Conservation (phyloP, 768 basidiomycete genomes). For the Pleurotus sapidus region DNA sequence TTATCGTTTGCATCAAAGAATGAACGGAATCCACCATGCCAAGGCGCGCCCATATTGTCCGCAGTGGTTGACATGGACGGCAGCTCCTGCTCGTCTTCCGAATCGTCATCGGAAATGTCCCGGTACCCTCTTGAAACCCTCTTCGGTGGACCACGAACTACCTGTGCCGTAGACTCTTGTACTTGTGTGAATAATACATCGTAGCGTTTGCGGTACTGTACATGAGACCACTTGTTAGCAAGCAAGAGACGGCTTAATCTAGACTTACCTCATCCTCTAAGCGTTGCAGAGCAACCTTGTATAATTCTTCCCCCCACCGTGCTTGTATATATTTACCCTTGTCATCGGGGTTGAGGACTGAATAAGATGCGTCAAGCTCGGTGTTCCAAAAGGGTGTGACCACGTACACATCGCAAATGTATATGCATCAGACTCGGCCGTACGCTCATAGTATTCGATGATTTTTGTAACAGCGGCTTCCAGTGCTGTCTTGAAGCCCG, state of each 20-base stretch:
- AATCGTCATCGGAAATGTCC: neutral
- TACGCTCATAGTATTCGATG: constrained; percentile 22
- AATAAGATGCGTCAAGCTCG: neutral
- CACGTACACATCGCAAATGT: constrained; percentile 22
- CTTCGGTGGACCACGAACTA: neutral
- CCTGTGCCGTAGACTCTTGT: neutral
- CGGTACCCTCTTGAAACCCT: neutral
- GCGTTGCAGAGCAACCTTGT: neutral
- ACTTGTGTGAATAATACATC: neutral
- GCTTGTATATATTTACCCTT: constrained; percentile 7
- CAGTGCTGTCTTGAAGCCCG: constrained; percentile 15
- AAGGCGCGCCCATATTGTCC: neutral
- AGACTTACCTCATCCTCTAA: constrained; percentile 6
- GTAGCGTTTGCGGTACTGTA: neutral
- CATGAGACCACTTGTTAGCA: neutral
- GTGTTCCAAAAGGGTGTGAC: neutral
- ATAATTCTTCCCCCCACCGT: constrained; percentile 4
- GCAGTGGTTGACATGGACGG: neutral
- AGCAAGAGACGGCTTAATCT: neutral
- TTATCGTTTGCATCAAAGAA: neutral
- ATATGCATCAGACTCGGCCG: constrained; percentile 22
- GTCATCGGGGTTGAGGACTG: constrained; percentile 6
- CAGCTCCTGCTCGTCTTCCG: neutral
- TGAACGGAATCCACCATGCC: neutral
- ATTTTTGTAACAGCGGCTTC: constrained; percentile 17